These are phyloP conservation scores for Colletotrichum echinochloae DNA, from an alignment of 2,329 filamentous ascomycete species.

Conservation along the genomic window DNA sequence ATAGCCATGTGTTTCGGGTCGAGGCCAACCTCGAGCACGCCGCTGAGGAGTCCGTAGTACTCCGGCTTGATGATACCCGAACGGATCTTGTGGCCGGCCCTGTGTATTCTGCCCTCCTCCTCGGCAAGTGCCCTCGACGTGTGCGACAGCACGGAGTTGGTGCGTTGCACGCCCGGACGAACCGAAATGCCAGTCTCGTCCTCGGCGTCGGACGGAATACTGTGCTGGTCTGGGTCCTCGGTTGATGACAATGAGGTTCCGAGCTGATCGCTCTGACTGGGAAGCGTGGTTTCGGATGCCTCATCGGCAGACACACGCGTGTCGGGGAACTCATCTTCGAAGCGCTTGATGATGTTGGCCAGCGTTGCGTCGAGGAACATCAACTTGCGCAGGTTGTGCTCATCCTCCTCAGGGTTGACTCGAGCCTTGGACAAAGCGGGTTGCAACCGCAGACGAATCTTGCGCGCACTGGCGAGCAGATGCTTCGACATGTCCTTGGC, in stretches of 20 bases:
- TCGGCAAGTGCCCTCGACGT: slow-evolving; percentile 65
- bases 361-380: slow-evolving; percentile 90
- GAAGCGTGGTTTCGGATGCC: slow-evolving; percentile 45
- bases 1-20: slow-evolving; percentile 64
- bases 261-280: slow-evolving; percentile 45
- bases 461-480: slow-evolving; percentile 85
- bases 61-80: slow-evolving; percentile 64
- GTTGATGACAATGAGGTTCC: slow-evolving; percentile 48
- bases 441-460: slow-evolving; percentile 86
- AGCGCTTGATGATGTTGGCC: slow-evolving; percentile 91
- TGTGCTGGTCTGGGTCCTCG: slow-evolving; percentile 52
- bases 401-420: slow-evolving; percentile 76
- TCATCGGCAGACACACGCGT: slow-evolving; percentile 66
- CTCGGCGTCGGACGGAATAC: slow-evolving; percentile 60
- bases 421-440: slow-evolving; percentile 82
- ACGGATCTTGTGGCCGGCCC: slow-evolving; percentile 68
- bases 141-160: slow-evolving; percentile 64
- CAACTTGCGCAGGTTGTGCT: slow-evolving; percentile 80
- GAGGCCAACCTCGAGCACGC: slow-evolving; percentile 61
- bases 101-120: slow-evolving; percentile 68
- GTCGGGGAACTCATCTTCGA: slow-evolving; percentile 96
- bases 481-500: slow-evolving; percentile 96
- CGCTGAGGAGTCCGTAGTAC: slow-evolving; percentile 62
- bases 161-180: slow-evolving; percentile 59
- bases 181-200: slow-evolving; percentile 61